These are phyloP conservation scores for Theobroma grandiflorum DNA, from an alignment of 441 rosid genomes.

Conservation along the genomic window DNA sequence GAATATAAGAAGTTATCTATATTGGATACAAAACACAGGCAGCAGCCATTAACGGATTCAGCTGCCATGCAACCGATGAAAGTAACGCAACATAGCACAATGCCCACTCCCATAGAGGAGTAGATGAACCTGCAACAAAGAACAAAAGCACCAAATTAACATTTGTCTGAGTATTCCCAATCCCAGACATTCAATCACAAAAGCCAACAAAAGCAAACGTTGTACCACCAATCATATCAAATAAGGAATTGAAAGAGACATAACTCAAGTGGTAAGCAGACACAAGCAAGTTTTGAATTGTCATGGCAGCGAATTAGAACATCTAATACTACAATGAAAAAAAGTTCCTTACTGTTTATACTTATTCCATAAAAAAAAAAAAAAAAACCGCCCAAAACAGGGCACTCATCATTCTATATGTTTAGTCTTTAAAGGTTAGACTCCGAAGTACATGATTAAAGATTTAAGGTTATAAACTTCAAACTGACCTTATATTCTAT, in stretches of 20 bases:
- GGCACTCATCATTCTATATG: too few relatives aligned
- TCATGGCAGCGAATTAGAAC: background rate
- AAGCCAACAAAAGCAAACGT: background rate
- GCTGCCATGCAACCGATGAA: slow-evolving; percentile 90
- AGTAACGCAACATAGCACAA: slow-evolving; percentile 50
- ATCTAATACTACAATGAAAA: background rate
- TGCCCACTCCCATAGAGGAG: slow-evolving; percentile 87
- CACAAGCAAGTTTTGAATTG: background rate
- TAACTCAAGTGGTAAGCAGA: background rate
- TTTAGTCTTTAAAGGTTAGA: background rate
- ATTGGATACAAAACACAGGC: slow-evolving; percentile 96
- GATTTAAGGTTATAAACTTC: background rate
- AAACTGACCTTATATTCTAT: background rate
- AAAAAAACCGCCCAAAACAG: background rate
- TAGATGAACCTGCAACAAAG: slow-evolving; percentile 83
- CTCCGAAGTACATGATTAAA: background rate
- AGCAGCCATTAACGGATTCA: slow-evolving; percentile 81
- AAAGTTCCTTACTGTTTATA: background rate
- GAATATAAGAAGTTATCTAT: background rate
- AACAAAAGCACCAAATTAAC: slow-evolving; percentile 25
- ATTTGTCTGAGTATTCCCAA: background rate
- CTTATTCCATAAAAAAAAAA: background rate
- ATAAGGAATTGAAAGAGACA: slow-evolving; percentile 8
- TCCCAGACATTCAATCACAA: background rate
- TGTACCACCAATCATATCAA: background rate